Percentiles rank a stretch among this genome's conserved stretches.
Evolutionary conservation across 78 protist genomes (phyloP).

Genomic region (Planoprotostelium fungivorum): DNA sequence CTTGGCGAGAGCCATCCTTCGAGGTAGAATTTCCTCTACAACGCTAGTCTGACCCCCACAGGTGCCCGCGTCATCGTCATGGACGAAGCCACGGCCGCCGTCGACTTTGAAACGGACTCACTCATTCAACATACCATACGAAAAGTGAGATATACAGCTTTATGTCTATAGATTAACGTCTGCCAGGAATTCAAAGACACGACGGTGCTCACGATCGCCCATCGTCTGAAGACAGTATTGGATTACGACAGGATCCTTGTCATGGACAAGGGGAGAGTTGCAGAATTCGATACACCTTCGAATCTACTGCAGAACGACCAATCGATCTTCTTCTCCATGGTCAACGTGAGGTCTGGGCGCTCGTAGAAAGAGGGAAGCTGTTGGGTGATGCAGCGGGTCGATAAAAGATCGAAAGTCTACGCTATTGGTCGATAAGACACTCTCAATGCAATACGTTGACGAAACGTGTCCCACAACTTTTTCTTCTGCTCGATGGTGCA

Average conservation of each 20-base stretch:
- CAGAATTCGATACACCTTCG: slow-evolving; percentile 52
- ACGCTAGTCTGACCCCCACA: no score
- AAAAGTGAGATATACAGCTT: slow-evolving; percentile 1
- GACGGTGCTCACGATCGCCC: slow-evolving; percentile 84
- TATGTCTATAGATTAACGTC: not conserved
- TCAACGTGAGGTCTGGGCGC: no score
- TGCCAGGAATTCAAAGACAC: slow-evolving; percentile 22
- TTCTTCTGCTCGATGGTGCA: no score
- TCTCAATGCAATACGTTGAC: no score
- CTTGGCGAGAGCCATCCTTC: slow-evolving; percentile 83
- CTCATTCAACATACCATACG: slow-evolving; percentile 76
- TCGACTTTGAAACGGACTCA: slow-evolving; percentile 77
- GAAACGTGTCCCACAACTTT: no score
- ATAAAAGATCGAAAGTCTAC: no score
- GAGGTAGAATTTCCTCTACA: no score
- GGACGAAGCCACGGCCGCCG: slow-evolving; percentile 91
- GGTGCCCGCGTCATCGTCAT: slow-evolving; percentile 52
- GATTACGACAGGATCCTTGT: slow-evolving; percentile 73
- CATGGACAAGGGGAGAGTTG: slow-evolving; percentile 42
- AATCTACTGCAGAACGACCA: slow-evolving; percentile 13
- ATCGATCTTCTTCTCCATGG: slow-evolving; percentile 33
- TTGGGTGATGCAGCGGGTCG: no score
- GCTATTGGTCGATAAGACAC: no score
- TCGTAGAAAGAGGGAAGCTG: no score
- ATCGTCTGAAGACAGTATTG: slow-evolving; percentile 88